A percentile compares a stretch with the other conserved stretches of the same genome.
Evolutionary conservation across 2,329 filamentous ascomycete species (phyloP).

Genomic region (Fusarium circinatum): DNA sequence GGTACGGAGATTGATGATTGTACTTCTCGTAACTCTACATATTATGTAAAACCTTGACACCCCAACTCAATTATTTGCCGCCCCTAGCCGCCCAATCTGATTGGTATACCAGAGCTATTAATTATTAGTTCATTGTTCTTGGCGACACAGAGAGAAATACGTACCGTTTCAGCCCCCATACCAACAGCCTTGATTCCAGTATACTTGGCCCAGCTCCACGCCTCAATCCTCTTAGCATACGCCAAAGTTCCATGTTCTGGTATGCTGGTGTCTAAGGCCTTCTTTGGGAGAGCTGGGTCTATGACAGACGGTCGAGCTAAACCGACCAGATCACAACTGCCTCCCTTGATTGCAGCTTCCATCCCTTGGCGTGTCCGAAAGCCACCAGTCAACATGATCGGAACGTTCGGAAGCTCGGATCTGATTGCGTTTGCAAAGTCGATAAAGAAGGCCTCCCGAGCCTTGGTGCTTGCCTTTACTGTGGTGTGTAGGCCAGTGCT

Average conservation of each 20-base stretch:
- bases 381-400: background rate
- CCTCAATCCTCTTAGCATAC: background rate
- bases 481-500: background rate
- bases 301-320: background rate
- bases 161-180: background rate
- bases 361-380: background rate
- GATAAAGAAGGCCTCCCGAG: slow-evolving; percentile 1
- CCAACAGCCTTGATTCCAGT: background rate
- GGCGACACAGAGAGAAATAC: background rate
- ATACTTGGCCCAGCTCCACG: background rate
- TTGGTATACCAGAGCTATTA: background rate
- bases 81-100: background rate
- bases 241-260: background rate
- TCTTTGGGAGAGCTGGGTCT: background rate
- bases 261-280: background rate
- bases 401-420: background rate
- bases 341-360: background rate
- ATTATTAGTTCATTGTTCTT: no score
- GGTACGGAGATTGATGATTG: no score
- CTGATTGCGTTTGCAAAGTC: background rate
- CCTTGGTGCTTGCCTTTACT: background rate
- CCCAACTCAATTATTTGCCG: background rate
- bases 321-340: background rate
- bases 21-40: no score
- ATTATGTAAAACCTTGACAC: fast-evolving